Evolutionary conservation across 495 filamentous ascomycete genomes (phyloP), one percentile per base, ranked within the genome.

Genomic region (Neurospora sp.): DNA sequence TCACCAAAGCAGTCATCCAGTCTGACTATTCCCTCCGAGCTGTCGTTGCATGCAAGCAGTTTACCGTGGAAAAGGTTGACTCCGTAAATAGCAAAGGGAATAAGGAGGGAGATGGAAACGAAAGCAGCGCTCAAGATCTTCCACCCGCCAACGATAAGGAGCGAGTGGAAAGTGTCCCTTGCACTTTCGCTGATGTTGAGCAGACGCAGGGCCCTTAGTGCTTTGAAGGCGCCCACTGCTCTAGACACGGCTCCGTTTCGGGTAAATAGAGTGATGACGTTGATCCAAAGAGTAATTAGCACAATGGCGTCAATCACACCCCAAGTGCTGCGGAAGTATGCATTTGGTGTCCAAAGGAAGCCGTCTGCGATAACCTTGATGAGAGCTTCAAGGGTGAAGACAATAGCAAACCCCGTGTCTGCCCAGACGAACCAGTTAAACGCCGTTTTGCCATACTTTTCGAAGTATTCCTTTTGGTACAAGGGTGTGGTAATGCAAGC

Each of bases 301-400:
- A 99, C 96, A 70, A 98, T 78, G 37, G 92, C 96, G 80, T 99
- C 96, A 73, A 99, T 98, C 72, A 97, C 91, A 37, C 96, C 96
- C 96, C 96, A 99, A 0, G 94, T 95, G 74, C 96, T 92, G 74
- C 96, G 89, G 81, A 97, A 96, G 76, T 96, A 99, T 5, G 96
- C 96, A 83, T 99, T 98, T 0, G 96, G 96, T 0, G 96, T 97
- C 89, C 91, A 98, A 81, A 98, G 94, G 78, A 97, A 92, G 23
- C 96, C 96, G 84, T 99, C 96, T 0, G 96, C 96, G 74, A 99
- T 89, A 42, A 98, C 91, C 82, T 98, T 98, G 84, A 99, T 95
- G 27, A 88, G 75, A 0, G 95, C 94, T 80, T 99, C 96, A 23
- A 95, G 75, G 0, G 92, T 91, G 82, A 99, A 99, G 31, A 98